Conservation (phyloP, 345 rosid genomes). For the Euphorbia lathyris region DNA sequence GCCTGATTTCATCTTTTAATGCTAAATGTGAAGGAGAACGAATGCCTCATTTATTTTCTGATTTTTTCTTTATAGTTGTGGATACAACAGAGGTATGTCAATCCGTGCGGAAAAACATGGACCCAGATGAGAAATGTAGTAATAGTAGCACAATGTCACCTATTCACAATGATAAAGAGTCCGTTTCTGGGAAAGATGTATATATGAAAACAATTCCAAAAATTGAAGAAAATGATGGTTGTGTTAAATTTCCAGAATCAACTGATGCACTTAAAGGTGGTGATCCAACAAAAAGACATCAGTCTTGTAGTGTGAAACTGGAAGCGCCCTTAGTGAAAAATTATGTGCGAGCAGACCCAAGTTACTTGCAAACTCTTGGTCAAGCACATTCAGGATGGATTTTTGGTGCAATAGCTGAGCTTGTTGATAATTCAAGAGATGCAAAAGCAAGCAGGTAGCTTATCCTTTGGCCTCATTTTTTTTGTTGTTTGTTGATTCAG, state of each 20-base stretch:
- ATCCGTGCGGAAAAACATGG: neutral
- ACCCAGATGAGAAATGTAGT: constrained; percentile 3
- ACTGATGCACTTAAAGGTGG: constrained; percentile 6
- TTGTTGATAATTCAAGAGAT: constrained; percentile 38
- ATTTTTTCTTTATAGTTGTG: neutral
- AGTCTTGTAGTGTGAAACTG: constrained; percentile 8
- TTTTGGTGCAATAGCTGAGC: constrained; percentile 42
- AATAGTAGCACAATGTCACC: constrained; percentile 5
- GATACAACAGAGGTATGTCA: constrained; percentile 11
- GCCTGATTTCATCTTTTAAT: neutral
- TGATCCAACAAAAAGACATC: neutral
- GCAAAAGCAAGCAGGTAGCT: constrained; percentile 33
- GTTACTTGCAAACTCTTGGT: constrained; percentile 35
- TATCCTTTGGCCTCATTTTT: neutral
- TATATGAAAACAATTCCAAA: no score
- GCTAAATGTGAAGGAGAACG: neutral
- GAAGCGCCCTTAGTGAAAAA: constrained; percentile 18
- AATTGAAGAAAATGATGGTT: constrained; percentile 9
- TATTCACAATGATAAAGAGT: neutral
- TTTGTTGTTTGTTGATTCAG: neutral
- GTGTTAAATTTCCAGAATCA: constrained; percentile 9
- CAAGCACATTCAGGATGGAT: constrained; percentile 40
- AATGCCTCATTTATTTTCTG: neutral
- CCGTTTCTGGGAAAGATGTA: neutral
- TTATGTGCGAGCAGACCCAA: constrained; percentile 33